These are phyloP conservation scores for Syncephalastrum racemosum DNA, from an alignment of 371 early-diverging fungal species.

Conservation along the genomic window DNA sequence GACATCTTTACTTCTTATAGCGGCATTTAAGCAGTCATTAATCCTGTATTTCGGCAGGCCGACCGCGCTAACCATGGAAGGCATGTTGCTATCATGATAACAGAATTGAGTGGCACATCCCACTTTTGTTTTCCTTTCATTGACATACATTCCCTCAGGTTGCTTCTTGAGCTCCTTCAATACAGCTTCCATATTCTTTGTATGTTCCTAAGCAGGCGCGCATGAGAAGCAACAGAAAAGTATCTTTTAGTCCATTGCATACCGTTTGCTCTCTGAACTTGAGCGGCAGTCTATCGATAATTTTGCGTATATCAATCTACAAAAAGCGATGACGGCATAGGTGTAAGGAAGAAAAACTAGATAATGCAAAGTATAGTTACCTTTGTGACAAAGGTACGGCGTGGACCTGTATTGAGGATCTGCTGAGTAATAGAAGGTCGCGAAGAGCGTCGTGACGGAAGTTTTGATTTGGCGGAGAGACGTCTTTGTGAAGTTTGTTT, in stretches of 20 bases:
- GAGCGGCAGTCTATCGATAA: constrained; percentile 29
- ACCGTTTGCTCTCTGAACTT: constrained; percentile 38
- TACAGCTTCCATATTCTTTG: constrained; percentile 26
- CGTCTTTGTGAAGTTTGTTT: too few relatives aligned
- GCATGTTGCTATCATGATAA: constrained; percentile 16
- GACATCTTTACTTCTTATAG: constrained; percentile 29
- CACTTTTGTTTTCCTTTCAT: neutral
- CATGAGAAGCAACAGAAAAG: neutral
- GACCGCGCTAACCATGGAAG: constrained; percentile 14
- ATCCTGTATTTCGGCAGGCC: constrained; percentile 21
- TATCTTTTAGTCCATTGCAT: neutral
- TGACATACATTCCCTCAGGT: constrained; percentile 33
- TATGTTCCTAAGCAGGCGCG: constrained; percentile 18
- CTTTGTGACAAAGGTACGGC: constrained; percentile 3
- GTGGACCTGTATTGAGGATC: constrained; percentile 6
- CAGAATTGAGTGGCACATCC: too few relatives aligned
- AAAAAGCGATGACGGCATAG: neutral
- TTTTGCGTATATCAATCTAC: constrained; percentile 28
- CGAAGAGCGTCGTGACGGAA: too few relatives aligned
- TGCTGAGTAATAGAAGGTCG: neutral
- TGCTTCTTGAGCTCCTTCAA: constrained; percentile 19
- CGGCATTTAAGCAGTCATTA: constrained; percentile 28
- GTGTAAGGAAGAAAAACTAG: neutral
- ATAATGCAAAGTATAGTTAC: constrained; percentile 2
- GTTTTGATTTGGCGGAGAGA: too few relatives aligned